A percentile compares a stretch with the other conserved stretches of the same genome.
These are phyloP conservation scores for Bacidia gigantensis DNA, from an alignment of 495 filamentous ascomycete species.

Conservation along the genomic window DNA sequence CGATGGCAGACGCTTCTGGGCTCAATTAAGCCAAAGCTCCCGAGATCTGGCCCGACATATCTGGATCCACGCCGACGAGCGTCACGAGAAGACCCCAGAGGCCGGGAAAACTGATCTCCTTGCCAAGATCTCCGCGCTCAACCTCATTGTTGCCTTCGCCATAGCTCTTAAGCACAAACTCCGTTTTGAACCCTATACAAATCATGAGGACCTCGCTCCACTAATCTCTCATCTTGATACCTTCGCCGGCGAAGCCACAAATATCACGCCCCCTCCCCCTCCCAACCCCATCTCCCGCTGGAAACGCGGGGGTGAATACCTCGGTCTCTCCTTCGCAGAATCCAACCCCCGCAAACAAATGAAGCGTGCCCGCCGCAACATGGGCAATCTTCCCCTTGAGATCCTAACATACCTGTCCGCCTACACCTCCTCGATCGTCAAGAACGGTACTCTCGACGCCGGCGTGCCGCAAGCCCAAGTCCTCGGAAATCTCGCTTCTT, in stretches of 20 bases:
- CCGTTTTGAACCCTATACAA: slow-evolving; percentile 75
- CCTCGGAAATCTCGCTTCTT: slow-evolving; percentile 30
- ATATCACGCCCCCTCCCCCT: slow-evolving; percentile 30
- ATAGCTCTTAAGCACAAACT: slow-evolving; percentile 70
- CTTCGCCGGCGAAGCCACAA: slow-evolving; percentile 51
- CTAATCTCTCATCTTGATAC: slow-evolving; percentile 49
- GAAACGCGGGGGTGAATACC: slow-evolving; percentile 51
- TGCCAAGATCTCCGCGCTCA: slow-evolving; percentile 60
- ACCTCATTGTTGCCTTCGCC: slow-evolving; percentile 66
- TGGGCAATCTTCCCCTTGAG: slow-evolving; percentile 68
- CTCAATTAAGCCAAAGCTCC: slow-evolving; percentile 53
- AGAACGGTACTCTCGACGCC: slow-evolving; percentile 40
- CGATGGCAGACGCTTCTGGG: slow-evolving; percentile 68
- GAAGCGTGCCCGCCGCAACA: slow-evolving; percentile 46
- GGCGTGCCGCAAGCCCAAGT: slow-evolving; percentile 31
- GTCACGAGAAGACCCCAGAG: slow-evolving; percentile 30
- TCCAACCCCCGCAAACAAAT: slow-evolving; percentile 61
- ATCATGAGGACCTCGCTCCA: slow-evolving; percentile 51
- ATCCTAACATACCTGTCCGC: slow-evolving; percentile 58
- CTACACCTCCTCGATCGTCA: slow-evolving; percentile 45
- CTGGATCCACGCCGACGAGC: slow-evolving; percentile 62
- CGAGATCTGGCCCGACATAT: slow-evolving; percentile 64
- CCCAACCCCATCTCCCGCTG: slow-evolving; percentile 34
- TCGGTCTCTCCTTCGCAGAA: slow-evolving; percentile 55
- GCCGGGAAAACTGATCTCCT: slow-evolving; percentile 54